These are phyloP conservation scores for Trametes punicea DNA, from an alignment of 768 basidiomycete species.

Conservation along the genomic window DNA sequence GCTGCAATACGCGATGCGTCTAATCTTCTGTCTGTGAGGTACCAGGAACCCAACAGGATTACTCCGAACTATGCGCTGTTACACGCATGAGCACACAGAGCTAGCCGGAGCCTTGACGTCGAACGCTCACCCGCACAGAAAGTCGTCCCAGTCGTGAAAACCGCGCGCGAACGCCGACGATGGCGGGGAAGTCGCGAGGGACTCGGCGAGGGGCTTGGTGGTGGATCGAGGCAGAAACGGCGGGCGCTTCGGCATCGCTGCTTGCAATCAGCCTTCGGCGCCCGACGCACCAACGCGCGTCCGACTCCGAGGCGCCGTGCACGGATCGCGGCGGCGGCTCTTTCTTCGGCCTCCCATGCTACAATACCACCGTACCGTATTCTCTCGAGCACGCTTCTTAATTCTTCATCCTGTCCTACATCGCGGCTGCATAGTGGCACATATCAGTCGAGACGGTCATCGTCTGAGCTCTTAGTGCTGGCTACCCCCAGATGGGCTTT, in stretches of 20 bases:
- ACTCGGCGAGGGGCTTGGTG: not conserved
- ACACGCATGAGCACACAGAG: not conserved
- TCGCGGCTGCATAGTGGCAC: too few relatives aligned
- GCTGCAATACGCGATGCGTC: not conserved
- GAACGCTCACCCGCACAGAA: not conserved
- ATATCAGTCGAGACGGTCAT: too few relatives aligned
- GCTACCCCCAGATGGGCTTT: constrained; percentile 23
- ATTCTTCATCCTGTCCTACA: too few relatives aligned
- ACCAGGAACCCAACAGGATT: not conserved
- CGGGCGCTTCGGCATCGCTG: too few relatives aligned
- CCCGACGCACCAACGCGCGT: not conserved
- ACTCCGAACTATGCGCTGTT: too few relatives aligned
- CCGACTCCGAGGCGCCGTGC: too few relatives aligned
- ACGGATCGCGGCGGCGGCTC: too few relatives aligned
- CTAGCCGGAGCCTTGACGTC: not conserved
- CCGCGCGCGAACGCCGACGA: not conserved
- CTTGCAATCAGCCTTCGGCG: not conserved
- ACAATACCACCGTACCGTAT: too few relatives aligned
- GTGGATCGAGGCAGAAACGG: constrained; percentile 1
- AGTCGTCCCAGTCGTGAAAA: not conserved
- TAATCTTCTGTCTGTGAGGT: not conserved
- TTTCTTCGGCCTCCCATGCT: not conserved
- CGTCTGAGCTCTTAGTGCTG: too few relatives aligned
- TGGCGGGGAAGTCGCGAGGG: not conserved
- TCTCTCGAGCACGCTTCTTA: too few relatives aligned